A percentile compares a stretch with the other conserved stretches of the same genome.
These are phyloP conservation scores for Plenodomus tracheiphilus DNA, from an alignment of 2,329 filamentous ascomycete genomes.

Conservation along the genomic window DNA sequence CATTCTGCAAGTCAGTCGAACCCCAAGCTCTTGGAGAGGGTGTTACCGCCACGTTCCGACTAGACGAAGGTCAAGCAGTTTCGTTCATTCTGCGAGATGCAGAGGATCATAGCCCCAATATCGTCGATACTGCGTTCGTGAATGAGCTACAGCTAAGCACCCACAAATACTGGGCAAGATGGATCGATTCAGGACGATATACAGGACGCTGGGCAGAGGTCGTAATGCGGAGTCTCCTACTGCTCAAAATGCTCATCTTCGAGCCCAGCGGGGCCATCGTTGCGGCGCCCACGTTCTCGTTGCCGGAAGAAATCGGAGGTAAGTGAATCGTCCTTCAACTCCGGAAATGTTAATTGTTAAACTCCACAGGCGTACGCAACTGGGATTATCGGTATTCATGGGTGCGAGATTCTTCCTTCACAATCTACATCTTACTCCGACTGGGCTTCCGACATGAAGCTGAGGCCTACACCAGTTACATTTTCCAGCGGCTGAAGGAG, in stretches of 20 bases:
- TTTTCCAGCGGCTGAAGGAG: slow-evolving; percentile 69
- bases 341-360: background rate
- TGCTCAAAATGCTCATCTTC: slow-evolving; percentile 76
- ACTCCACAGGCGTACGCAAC: slow-evolving; percentile 53
- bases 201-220: slow-evolving; percentile 74
- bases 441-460: slow-evolving; percentile 76
- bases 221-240: slow-evolving; percentile 70
- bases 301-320: slow-evolving; percentile 64
- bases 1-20: slow-evolving; percentile 59
- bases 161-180: slow-evolving; percentile 72
- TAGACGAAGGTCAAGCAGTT: slow-evolving; percentile 68
- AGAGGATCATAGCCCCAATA: slow-evolving; percentile 59
- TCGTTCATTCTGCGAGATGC: slow-evolving; percentile 68
- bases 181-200: slow-evolving; percentile 72
- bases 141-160: slow-evolving; percentile 69
- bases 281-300: slow-evolving; percentile 75
- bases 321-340: background rate
- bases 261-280: slow-evolving; percentile 79
- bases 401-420: slow-evolving; percentile 78
- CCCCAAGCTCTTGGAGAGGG: slow-evolving; percentile 63
- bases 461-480: slow-evolving; percentile 78
- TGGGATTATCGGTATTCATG: slow-evolving; percentile 77
- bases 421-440: slow-evolving; percentile 73
- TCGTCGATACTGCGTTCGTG: slow-evolving; percentile 62
- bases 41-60: slow-evolving; percentile 61